These are phyloP conservation scores for Claviceps arundinis DNA, from an alignment of 2,329 filamentous ascomycete genomes.

Conservation along the genomic window DNA sequence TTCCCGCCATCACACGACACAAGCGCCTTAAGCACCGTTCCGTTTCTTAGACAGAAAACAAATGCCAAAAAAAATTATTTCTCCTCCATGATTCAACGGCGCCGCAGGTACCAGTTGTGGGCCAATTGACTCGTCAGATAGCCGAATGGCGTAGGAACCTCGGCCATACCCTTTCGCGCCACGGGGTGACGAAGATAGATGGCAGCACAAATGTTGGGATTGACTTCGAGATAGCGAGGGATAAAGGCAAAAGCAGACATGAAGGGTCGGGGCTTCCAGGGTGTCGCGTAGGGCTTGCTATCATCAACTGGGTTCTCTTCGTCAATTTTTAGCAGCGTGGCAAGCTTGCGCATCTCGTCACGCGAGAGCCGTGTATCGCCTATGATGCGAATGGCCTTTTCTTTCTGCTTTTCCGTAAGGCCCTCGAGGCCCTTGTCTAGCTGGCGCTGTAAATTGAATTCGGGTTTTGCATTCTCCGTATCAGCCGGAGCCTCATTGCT, in stretches of 20 bases:
- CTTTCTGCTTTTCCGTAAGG: conserved; percentile 18
- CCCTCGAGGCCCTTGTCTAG: conserved; percentile 23
- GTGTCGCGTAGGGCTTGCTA: conserved; percentile 75
- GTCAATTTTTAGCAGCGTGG: conserved; percentile 45
- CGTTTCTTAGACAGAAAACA: too few relatives aligned
- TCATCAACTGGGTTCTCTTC: conserved; percentile 64
- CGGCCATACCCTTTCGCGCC: conserved; percentile 64
- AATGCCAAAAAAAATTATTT: too few relatives aligned
- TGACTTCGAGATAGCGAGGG: conserved; percentile 89
- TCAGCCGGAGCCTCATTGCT: background rate
- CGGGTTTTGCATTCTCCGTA: conserved; percentile 7
- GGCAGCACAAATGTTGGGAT: conserved; percentile 90
- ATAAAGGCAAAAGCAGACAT: conserved; percentile 93
- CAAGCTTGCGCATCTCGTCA: conserved; percentile 40
- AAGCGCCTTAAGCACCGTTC: too few relatives aligned
- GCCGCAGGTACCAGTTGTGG: conserved; percentile 86
- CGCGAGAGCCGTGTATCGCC: conserved; percentile 23
- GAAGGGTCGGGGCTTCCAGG: conserved; percentile 75
- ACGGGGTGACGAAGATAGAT: conserved; percentile 93
- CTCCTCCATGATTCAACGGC: conserved; percentile 39
- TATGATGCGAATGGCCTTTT: conserved; percentile 21
- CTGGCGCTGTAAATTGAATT: conserved; percentile 17
- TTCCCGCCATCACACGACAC: too few relatives aligned
- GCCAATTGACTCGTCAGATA: conserved; percentile 62
- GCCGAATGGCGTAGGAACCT: conserved; percentile 73